Base-by-base conservation (phyloP, 2,329 filamentous ascomycete species). In the Raffaelea ambrosiae region DNA sequence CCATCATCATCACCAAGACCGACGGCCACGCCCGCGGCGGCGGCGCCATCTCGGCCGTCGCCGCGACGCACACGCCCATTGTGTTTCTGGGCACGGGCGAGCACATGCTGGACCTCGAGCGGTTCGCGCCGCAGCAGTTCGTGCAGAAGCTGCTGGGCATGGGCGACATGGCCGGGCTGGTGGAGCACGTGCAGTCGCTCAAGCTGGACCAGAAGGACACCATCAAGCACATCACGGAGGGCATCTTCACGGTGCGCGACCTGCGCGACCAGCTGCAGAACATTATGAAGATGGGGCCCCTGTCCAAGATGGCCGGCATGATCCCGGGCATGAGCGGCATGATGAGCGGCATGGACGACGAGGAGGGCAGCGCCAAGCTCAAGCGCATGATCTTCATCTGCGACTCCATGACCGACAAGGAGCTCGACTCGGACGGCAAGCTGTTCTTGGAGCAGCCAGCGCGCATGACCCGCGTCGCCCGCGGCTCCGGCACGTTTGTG, bases 361-460 rank as follows among this genome's bases (percentile, higher is more conserved):
- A 97, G 60, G 93, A 97, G 61, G 91, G 91, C n/a, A 82, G 83
- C 47, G 72, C 84, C 58, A 96, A 97, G 68, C 77, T 98, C 22
- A 94, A 95, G 68, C 84, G 93, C 53, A 98, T 98, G 93, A 88
- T 98, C 57, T 97, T 95, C 70, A 95, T 98, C 51, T 96, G 90
- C 70, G 93, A 98, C 69, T 91, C 85, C 54, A 98, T 98, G 93
- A 97, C 91, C 0, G 81, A 87, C 20, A 94, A 94, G 62, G 93
- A 98, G 63, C 81, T 98, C 19, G 91, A 98, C 65, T 87, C 86
- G 40, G 91, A 98, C 59, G 93, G 93, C 63, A 95, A 95, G 67
- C 80, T 95, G 53, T 91, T 98, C 56, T 79, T 94, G 49, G 88
- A 95, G 20, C 87, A 97, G 62, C 93, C 93, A 1, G 87, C 86